A percentile compares a stretch with the other conserved stretches of the same genome.
Conservation (phyloP, 257 asterid species). For the Solanum chiquidenum region DNA sequence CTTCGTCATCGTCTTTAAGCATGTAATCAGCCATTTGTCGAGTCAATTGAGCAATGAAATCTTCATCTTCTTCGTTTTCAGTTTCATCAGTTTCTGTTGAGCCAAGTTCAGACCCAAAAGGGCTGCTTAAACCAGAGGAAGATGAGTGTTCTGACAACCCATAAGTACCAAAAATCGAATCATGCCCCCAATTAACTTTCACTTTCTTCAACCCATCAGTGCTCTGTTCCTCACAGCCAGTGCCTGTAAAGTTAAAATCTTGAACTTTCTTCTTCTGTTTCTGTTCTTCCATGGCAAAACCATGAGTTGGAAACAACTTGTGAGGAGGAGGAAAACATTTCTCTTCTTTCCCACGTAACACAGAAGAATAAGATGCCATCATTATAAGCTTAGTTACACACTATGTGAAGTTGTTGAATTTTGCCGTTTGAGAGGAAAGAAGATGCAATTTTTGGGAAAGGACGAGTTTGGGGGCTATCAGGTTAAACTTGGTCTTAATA, state of each 20-base stretch:
- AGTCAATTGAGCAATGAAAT: conserved; percentile 57
- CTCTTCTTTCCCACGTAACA: conserved; percentile 5
- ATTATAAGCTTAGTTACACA: background rate
- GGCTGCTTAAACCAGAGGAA: conserved; percentile 57
- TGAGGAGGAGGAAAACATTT: conserved; percentile 22
- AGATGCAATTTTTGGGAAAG: background rate
- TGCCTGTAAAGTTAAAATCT: background rate
- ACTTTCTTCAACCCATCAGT: background rate
- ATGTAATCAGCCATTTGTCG: conserved; percentile 81
- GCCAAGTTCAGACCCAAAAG: conserved; percentile 52
- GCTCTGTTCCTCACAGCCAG: background rate
- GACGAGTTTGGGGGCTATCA: conserved; percentile 8
- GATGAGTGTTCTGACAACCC: conserved; percentile 25
- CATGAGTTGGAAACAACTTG: conserved; percentile 23
- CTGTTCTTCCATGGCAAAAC: background rate
- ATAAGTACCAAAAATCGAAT: conserved; percentile 3
- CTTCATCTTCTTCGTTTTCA: conserved; percentile 56
- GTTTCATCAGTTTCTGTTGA: conserved; percentile 28
- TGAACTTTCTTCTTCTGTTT: background rate
- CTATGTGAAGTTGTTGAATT: background rate
- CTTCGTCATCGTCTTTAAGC: conserved; percentile 54
- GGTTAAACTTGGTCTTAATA: conserved; percentile 2
- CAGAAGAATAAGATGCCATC: conserved; percentile 10
- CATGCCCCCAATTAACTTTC: conserved; percentile 6
- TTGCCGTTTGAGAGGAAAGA: background rate